Percentiles rank a stretch among this genome's conserved stretches.
These are phyloP conservation scores for Pseudonectria buxi DNA, from an alignment of 2,329 filamentous ascomycete genomes.

Conservation along the genomic window DNA sequence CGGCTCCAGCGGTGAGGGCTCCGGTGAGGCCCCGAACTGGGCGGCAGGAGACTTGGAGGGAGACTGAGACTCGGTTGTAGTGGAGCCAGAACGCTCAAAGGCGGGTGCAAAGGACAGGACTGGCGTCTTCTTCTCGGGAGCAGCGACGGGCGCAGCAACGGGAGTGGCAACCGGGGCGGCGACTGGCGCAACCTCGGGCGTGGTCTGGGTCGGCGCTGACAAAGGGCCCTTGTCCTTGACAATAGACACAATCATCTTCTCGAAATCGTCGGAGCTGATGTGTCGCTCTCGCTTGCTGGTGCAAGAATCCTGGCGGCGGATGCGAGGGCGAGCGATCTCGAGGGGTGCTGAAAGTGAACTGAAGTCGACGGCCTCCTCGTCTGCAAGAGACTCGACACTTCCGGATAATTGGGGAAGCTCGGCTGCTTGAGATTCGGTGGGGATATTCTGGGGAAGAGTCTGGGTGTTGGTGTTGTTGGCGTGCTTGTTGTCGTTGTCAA, in stretches of 20 bases:
- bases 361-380: slow-evolving; percentile 60
- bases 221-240: slow-evolving; percentile 73
- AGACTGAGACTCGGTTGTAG: slow-evolving; percentile 37
- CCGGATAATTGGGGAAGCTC: slow-evolving; percentile 67
- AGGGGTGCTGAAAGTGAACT: slow-evolving; percentile 46
- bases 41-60: slow-evolving; percentile 55
- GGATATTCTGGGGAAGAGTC: slow-evolving; percentile 45
- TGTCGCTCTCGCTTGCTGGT: slow-evolving; percentile 72
- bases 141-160: slow-evolving; percentile 25
- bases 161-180: too few relatives aligned
- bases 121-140: slow-evolving; percentile 36
- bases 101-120: slow-evolving; percentile 22
- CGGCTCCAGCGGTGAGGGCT: slow-evolving; percentile 21
- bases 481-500: slow-evolving; percentile 64
- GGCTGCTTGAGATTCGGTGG: slow-evolving; percentile 34
- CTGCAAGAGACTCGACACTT: slow-evolving; percentile 67
- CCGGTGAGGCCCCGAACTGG: slow-evolving; percentile 21
- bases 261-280: slow-evolving; percentile 85
- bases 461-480: slow-evolving; percentile 33
- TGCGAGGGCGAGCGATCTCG: slow-evolving; percentile 58
- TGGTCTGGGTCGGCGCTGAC: slow-evolving; percentile 30
- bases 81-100: slow-evolving; percentile 37
- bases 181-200: slow-evolving; percentile 27
- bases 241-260: slow-evolving; percentile 90
- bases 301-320: slow-evolving; percentile 65